A percentile compares a stretch with the other conserved stretches of the same genome.
Evolutionary conservation across 2,329 filamentous ascomycete genomes (phyloP).

Genomic region (Aspergillus intermedius): DNA sequence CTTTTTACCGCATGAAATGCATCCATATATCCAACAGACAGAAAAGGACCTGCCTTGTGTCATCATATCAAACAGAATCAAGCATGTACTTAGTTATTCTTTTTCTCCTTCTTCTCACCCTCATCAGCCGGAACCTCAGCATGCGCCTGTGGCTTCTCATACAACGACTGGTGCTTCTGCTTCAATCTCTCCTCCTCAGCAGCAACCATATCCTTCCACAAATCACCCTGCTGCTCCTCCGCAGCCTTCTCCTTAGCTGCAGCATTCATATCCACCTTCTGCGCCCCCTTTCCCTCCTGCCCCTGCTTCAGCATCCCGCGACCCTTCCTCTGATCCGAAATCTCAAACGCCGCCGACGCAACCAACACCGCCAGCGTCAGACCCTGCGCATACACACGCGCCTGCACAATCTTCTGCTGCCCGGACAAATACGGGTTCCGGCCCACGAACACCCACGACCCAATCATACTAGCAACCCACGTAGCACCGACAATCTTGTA

Average conservation of each 20-base stretch:
- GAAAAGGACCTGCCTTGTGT: background rate
- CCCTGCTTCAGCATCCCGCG: slow-evolving; percentile 42
- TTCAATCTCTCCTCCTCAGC: slow-evolving; percentile 42
- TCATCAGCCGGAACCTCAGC: slow-evolving; percentile 1
- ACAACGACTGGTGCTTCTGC: slow-evolving; percentile 33
- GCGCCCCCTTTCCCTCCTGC: slow-evolving; percentile 64
- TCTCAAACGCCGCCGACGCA: slow-evolving; percentile 75
- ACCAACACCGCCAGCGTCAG: slow-evolving; percentile 79
- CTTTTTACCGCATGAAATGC: slow-evolving; percentile 1
- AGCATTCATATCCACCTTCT: slow-evolving; percentile 29
- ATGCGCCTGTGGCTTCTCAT: slow-evolving; percentile 22
- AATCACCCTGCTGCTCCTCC: slow-evolving; percentile 79
- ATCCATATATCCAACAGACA: background rate
- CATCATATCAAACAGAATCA: background rate
- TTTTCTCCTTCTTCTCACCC: slow-evolving; percentile 6
- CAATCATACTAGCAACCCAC: slow-evolving; percentile 74
- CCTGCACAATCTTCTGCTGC: slow-evolving; percentile 86
- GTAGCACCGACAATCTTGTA: slow-evolving; percentile 78
- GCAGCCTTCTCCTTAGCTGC: slow-evolving; percentile 67
- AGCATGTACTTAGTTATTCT: slow-evolving; percentile 2
- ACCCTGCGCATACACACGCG: slow-evolving; percentile 87
- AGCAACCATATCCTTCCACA: slow-evolving; percentile 65
- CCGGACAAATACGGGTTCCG: slow-evolving; percentile 68
- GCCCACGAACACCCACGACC: slow-evolving; percentile 68
- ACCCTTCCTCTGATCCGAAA: slow-evolving; percentile 67